phyloP scores from a whole-genome alignment of 805 yeast genomes.

The Kodamaea fukazawae region DNA sequence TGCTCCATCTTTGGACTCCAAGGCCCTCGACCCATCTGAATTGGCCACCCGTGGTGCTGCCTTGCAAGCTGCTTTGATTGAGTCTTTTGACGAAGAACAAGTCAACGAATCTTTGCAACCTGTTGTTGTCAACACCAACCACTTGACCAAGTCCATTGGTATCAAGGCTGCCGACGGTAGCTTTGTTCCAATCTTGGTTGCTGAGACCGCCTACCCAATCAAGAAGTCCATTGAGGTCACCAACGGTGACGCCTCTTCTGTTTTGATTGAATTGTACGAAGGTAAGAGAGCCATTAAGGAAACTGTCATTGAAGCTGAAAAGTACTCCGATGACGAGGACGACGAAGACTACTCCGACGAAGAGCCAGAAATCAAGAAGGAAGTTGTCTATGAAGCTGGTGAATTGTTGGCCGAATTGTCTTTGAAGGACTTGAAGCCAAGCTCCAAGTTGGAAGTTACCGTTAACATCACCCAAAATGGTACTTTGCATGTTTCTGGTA shows the following conservation, averaged over 20 bases:
- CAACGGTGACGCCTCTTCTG: constrained; percentile 56
- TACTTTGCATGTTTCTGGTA: constrained; percentile 60
- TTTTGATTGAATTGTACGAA: constrained; percentile 72
- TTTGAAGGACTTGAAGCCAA: constrained; percentile 64
- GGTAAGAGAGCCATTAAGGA: constrained; percentile 83
- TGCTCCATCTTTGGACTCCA: constrained; percentile 74
- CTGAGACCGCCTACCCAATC: constrained; percentile 89
- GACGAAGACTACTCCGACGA: constrained; percentile 59
- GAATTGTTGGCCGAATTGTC: constrained; percentile 75
- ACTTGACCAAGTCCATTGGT: constrained; percentile 81
- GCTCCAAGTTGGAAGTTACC: constrained; percentile 64
- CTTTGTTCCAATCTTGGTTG: constrained; percentile 69
- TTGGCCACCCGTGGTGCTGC: constrained; percentile 93
- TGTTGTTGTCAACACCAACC: constrained; percentile 84
- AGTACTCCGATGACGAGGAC: constrained; percentile 50
- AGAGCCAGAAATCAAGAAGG: constrained; percentile 85
- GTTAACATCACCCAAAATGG: constrained; percentile 66
- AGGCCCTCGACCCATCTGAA: constrained; percentile 86
- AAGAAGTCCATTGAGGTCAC: constrained; percentile 68
- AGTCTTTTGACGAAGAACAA: constrained; percentile 80
- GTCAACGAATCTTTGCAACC: constrained; percentile 78
- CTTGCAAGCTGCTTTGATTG: constrained; percentile 86
- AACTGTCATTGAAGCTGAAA: constrained; percentile 70
- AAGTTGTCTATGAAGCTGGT: constrained; percentile 71
- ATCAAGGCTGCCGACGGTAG: constrained; percentile 68